A percentile compares a stretch with the other conserved stretches of the same genome.
These are phyloP conservation scores for Litchi chinensis DNA, from an alignment of 345 rosid genomes.

Conservation along the genomic window DNA sequence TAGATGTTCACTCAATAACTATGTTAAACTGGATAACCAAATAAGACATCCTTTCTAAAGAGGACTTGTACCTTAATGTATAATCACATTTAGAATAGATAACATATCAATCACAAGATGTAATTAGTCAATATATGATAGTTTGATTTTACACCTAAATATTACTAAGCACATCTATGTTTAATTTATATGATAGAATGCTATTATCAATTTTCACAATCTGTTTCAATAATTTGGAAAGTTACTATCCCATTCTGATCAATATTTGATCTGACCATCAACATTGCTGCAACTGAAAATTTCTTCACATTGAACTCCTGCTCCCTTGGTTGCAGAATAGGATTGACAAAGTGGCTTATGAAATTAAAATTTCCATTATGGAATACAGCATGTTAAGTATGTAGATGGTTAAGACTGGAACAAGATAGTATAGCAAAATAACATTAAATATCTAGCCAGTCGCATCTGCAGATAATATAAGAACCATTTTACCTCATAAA, in stretches of 20 bases:
- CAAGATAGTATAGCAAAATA: not conserved
- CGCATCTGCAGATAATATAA: not conserved
- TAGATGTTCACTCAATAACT: not conserved
- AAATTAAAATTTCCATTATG: not conserved
- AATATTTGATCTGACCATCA: not conserved
- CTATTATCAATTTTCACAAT: not conserved
- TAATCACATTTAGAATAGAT: not conserved
- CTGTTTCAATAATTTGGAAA: not conserved
- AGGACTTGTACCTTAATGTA: not conserved
- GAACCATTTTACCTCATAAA: not conserved
- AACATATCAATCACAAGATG: not conserved
- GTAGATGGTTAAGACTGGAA: not conserved
- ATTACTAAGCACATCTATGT: not conserved
- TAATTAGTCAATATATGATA: not conserved
- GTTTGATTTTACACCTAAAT: not conserved
- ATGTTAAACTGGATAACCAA: not conserved
- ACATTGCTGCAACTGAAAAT: not conserved
- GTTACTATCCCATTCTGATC: not conserved
- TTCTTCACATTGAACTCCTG: not conserved
- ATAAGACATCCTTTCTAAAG: constrained; percentile 6
- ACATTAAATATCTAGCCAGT: not conserved
- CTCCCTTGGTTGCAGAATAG: not conserved
- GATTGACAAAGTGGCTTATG: not conserved
- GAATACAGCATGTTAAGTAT: not conserved
- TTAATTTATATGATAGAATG: not conserved